These are phyloP conservation scores for Fraxinus excelsior DNA, from an alignment of 257 asterid species.

Conservation along the genomic window DNA sequence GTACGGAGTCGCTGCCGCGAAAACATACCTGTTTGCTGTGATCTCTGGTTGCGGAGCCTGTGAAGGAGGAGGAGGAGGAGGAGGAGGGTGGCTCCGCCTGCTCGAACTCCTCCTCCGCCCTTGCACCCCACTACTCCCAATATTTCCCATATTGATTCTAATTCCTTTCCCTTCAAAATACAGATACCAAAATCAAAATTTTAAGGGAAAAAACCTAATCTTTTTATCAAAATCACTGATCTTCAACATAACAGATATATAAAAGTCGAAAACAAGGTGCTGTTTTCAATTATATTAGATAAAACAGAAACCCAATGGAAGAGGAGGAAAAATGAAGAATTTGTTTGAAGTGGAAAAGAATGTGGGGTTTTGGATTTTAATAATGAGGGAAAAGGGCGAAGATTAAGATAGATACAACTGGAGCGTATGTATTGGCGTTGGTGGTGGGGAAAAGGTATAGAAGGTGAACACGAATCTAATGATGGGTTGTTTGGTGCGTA, in stretches of 20 bases:
- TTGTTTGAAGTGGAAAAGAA: neutral
- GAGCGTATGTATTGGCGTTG: neutral
- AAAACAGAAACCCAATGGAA: neutral
- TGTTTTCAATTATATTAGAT: neutral
- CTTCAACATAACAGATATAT: neutral
- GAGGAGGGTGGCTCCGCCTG: constrained; percentile 74
- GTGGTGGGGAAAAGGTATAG: neutral
- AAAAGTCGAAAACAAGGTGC: neutral
- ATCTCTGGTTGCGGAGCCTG: constrained; percentile 77
- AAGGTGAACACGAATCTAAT: constrained; percentile 7
- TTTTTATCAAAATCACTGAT: neutral
- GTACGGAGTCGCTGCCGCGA: constrained; percentile 95
- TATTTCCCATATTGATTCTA: constrained; percentile 65
- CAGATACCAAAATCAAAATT: neutral
- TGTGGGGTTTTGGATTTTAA: constrained; percentile 10
- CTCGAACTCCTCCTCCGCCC: constrained; percentile 63
- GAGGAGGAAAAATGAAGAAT: neutral
- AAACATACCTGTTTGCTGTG: constrained; percentile 77
- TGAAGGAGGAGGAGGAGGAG: constrained; percentile 37
- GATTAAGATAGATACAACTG: neutral
- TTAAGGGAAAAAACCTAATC: neutral
- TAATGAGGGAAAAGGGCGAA: neutral
- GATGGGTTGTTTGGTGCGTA: constrained; percentile 27
- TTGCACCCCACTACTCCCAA: constrained; percentile 70
- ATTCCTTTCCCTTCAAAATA: neutral